A percentile compares a stretch with the other conserved stretches of the same genome.
Conservation (phyloP, 208 protist genomes). For the Novymonas esmeraldas region DNA sequence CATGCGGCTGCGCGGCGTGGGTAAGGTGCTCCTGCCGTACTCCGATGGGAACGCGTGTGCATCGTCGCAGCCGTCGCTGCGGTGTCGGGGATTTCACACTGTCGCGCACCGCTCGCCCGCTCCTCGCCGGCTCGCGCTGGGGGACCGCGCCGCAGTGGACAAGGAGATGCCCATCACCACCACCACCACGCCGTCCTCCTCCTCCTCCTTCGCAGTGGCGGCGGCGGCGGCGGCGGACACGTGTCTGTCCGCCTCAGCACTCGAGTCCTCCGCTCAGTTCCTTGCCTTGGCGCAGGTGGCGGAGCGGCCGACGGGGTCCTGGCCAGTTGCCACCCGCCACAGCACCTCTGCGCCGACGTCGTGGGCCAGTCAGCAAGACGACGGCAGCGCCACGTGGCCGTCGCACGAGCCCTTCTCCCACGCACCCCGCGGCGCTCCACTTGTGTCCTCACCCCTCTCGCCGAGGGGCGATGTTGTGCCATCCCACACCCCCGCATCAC, state of each 20-base stretch:
- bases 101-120: neutral
- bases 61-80: neutral
- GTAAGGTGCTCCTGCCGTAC: constrained; percentile 9
- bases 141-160: neutral
- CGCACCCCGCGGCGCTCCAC: neutral
- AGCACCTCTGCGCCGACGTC: neutral
- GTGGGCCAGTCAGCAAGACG: neutral
- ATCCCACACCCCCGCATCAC: neutral
- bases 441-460: neutral
- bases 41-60: too few species aligned
- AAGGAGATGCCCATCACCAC: neutral
- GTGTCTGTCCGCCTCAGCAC: constrained; percentile 11
- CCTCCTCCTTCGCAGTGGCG: neutral
- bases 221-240: neutral
- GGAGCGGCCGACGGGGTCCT: neutral
- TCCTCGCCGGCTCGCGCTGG: neutral
- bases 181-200: neutral
- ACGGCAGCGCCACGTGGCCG: neutral
- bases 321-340: neutral
- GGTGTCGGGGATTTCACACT: neutral
- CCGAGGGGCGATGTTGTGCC: neutral
- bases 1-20: constrained; percentile 22
- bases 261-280: constrained; percentile 24
- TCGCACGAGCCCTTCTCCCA: constrained; percentile 21
- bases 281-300: neutral